Evolutionary conservation across 257 asterid species (phyloP), one percentile per base, ranked within the genome.

Genomic region (Ophiorrhiza pumila): DNA sequence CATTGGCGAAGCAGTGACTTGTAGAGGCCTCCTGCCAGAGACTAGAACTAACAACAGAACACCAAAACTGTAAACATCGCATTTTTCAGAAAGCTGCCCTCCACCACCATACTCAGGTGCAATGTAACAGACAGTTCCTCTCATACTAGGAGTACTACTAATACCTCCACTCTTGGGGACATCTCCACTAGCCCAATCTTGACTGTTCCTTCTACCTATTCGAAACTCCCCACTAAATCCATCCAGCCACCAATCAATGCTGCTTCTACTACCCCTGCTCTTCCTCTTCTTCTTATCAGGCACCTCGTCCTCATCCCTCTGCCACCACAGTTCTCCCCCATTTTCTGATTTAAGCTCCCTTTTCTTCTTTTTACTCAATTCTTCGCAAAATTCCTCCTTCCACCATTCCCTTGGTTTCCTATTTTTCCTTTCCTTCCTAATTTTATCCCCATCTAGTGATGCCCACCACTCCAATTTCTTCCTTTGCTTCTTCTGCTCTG

Each of bases 321-420:
- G 95, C 95, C 96, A 90, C 98, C 94, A 90, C 80, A 82, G 42
- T 58, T 87, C 96, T 9, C 87, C 93, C 1, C 76, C 87, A 35
- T 60, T 69, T 13, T 76, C 80, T 12, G 55, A 50, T 66, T 82
- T 79, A 9, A 17, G 72, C n/a, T 70, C 82, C 57, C 87, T 74
- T 72, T 82, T 90, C 80, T 86, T 93, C 76, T 91, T 93, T 82
- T 86, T 91, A 37, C 91, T 57, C 37, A 93, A 63, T 60, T 93
- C 98, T 14, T 91, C 97, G 32, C 97, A 93, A 59, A 89, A 91
- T 74, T 93, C 98, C 62, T 93, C 98, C 85, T 89, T 91, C 98
- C 98, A 93, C 97, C 97, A 93, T 79, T 93, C 97, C 73, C 89
- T 85, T 14, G 97, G 96, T 73, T 85, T 83, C 78, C 87, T 67